Evolutionary conservation across 176 grass and related monocot species (phyloP), one percentile per base, ranked within the genome.

Genomic region (Avena insularis): DNA sequence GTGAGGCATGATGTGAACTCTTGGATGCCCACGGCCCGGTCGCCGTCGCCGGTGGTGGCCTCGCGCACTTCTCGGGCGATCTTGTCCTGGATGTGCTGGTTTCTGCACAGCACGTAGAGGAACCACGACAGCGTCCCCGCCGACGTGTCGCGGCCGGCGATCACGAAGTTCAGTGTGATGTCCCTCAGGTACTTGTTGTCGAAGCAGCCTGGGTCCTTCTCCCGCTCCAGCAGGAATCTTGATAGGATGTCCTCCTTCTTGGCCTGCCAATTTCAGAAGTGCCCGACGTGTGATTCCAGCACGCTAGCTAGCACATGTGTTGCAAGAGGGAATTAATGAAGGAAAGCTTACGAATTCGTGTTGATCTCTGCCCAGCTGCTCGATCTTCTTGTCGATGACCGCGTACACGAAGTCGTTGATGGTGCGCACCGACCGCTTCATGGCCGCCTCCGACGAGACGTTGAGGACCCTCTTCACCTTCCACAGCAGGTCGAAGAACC

Each of bases 71-170:
- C 95, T 57, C 29, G 10, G 1, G 65, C 79, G 62, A 92, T 65
- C 50, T 79, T 89, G 21, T 94, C 88, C 74, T 92, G 90, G 57
- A 92, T 50, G 57, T 23, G 20, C 43, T 79, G 61, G 85, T 92
- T 84, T 29, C 81, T 48, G 86, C 90, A 92, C 5, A 94, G 59
- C 57, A 70, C 54, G 75, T 89, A 92, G 33, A 97, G 63, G 77
- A 94, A 92, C 91, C 91, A 97, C 0, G 92, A 90, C 25, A 97
- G 64, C 0, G 94, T 92, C 14, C 88, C 92, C 7, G 90, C 90
- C 17, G 90, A 89, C 6, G 90, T 97, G 88, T 97, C 94, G 65
- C 92, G 92, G 59, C 94, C 92, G 15, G 94, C 92, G 85, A 89
- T 84, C 19, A 97, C 63, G 29, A 97, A 93, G 86, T 93, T 97